Evolutionary conservation across 1,139 yeast species (phyloP).

Genomic region (Pichia norvegensis): DNA sequence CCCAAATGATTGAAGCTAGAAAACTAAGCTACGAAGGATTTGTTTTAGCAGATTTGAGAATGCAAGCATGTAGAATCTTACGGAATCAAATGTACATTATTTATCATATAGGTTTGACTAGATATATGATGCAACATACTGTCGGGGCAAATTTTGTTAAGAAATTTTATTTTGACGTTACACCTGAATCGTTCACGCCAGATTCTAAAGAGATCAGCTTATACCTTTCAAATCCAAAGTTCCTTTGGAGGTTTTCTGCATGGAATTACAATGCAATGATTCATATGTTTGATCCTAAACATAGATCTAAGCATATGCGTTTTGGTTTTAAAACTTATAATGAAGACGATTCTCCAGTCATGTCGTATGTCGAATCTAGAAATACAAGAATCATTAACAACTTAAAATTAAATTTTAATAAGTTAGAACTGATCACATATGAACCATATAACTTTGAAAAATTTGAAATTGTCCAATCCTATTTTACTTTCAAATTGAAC

Average conservation of each 20-base stretch:
- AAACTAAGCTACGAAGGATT: not conserved
- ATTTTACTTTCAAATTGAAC: not conserved
- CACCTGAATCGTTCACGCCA: slow-evolving; percentile 1
- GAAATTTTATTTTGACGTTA: not conserved
- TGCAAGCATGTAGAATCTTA: not conserved
- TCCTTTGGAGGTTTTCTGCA: slow-evolving; percentile 4
- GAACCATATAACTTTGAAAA: not conserved
- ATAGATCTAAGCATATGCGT: not conserved
- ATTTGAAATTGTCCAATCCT: not conserved
- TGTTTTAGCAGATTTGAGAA: not conserved
- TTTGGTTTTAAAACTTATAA: not conserved
- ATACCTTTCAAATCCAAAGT: slow-evolving; percentile 2
- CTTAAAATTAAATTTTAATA: too few relatives aligned
- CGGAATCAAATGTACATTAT: not conserved
- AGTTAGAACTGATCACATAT: not conserved
- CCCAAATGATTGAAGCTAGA: not conserved
- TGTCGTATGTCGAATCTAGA: not conserved
- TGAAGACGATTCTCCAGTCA: slow-evolving; percentile 1
- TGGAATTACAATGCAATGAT: not conserved
- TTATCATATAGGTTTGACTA: not conserved
- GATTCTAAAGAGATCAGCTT: not conserved
- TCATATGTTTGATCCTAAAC: not conserved
- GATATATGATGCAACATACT: not conserved
- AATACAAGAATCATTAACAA: not conserved
- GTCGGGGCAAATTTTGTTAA: not conserved